Conservation (phyloP, 495 filamentous ascomycete species). For the Podospora didyma region DNA sequence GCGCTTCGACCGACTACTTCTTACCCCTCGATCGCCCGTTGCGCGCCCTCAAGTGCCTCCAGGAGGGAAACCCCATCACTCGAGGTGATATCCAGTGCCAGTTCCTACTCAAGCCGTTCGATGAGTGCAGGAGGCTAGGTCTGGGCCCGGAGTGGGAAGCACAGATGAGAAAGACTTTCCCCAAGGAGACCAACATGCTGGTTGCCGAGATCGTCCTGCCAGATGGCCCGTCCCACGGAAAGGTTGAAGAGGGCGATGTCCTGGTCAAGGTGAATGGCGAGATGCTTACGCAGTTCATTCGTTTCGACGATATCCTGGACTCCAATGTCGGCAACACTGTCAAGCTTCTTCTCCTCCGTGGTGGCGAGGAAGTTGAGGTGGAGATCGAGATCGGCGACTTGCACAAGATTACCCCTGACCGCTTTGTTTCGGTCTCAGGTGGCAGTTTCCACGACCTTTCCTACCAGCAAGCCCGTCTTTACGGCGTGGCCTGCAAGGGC, state of each 20-base stretch:
- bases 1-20: conserved; percentile 97
- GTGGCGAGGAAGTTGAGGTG: conserved; percentile 82
- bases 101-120: conserved; percentile 95
- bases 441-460: conserved; percentile 93
- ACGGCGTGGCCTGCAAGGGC: conserved; percentile 84
- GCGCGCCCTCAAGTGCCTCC: conserved; percentile 82
- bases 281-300: conserved; percentile 87
- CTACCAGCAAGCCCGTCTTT: conserved; percentile 91
- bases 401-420: conserved; percentile 91
- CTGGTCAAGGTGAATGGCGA: conserved; percentile 91
- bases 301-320: conserved; percentile 91
- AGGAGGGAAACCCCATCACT: conserved; percentile 65
- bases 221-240: conserved; percentile 77
- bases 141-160: conserved; percentile 83
- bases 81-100: conserved; percentile 97
- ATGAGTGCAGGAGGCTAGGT: conserved; percentile 90
- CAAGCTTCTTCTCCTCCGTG: conserved; percentile 76
- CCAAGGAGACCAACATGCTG: conserved; percentile 93
- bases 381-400: conserved; percentile 85
- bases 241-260: conserved; percentile 94
- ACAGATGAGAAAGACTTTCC: conserved; percentile 72
- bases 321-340: conserved; percentile 74
- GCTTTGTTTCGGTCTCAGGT: conserved; percentile 90
- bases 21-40: conserved; percentile 86
- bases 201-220: conserved; percentile 94